These are phyloP conservation scores for Sordariomycetes sp. DNA, from an alignment of 2,329 filamentous ascomycete genomes.

Conservation along the genomic window DNA sequence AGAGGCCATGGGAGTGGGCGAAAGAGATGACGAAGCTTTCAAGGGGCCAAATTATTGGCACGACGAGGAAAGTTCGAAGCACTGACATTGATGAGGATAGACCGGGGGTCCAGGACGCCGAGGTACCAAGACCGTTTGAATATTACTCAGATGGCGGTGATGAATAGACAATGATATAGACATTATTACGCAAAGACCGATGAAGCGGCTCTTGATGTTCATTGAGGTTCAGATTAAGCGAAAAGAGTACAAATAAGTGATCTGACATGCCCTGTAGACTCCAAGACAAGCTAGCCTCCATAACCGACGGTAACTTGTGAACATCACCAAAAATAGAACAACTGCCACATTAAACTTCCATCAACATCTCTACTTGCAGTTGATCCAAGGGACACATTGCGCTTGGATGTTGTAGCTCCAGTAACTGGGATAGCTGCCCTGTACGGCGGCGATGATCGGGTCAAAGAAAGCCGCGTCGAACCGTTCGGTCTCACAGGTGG, in stretches of 20 bases:
- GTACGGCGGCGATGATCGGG: slow-evolving; percentile 25
- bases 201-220: not conserved
- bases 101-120: slow-evolving; percentile 1
- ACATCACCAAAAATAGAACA: too few species aligned
- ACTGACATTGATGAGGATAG: slow-evolving; percentile 14
- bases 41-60: slow-evolving; percentile 17
- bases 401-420: slow-evolving; percentile 26
- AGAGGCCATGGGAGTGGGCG: slow-evolving; percentile 71
- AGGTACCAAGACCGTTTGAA: slow-evolving; percentile 12
- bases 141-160: slow-evolving; percentile 11
- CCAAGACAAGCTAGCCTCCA: too few species aligned
- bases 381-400: slow-evolving; percentile 28
- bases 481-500: slow-evolving; percentile 22
- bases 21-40: slow-evolving; percentile 48
- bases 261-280: too few species aligned
- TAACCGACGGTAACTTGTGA: too few species aligned
- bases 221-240: too few species aligned
- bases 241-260: too few species aligned
- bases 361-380: too few species aligned
- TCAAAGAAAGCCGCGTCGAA: slow-evolving; percentile 27
- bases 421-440: slow-evolving; percentile 27
- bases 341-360: too few species aligned
- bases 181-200: too few species aligned
- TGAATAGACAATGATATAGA: not conserved
- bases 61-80: slow-evolving; percentile 6